Evolutionary conservation across 768 basidiomycete species (phyloP).

Genomic region (Auricularia cornea): DNA sequence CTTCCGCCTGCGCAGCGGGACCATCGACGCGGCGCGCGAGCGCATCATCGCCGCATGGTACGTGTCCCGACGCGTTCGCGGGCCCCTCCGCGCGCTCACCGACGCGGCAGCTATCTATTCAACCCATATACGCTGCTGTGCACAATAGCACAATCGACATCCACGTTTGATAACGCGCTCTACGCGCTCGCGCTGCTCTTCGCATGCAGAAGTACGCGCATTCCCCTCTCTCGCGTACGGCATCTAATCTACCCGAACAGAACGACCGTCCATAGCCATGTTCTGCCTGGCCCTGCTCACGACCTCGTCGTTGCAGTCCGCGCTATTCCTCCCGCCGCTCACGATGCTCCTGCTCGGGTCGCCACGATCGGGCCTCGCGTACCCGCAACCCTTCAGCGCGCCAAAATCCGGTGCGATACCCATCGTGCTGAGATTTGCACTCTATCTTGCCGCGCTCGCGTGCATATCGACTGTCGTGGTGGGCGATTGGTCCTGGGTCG

Average conservation of each 20-base stretch:
- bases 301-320: conserved; percentile 64
- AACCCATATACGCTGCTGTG: conserved; percentile 86
- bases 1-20: conserved; percentile 55
- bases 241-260: conserved; percentile 30
- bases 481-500: conserved; percentile 60
- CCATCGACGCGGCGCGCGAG: conserved; percentile 43
- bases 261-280: conserved; percentile 46
- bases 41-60: conserved; percentile 58
- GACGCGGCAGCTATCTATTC: conserved; percentile 58
- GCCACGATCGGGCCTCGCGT: conserved; percentile 60
- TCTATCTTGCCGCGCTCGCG: conserved; percentile 42
- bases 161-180: conserved; percentile 71
- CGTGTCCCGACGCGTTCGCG: conserved; percentile 24
- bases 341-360: conserved; percentile 53
- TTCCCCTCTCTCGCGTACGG: too few species aligned
- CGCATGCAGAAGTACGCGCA: conserved; percentile 31
- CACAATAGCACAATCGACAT: conserved; percentile 72
- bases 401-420: conserved; percentile 17
- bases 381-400: conserved; percentile 34
- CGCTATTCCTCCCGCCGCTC: conserved; percentile 58
- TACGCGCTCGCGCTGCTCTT: conserved; percentile 59
- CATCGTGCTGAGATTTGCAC: conserved; percentile 40
- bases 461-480: conserved; percentile 46
- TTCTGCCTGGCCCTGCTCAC: conserved; percentile 62
- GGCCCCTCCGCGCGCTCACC: conserved; percentile 7